Base-by-base conservation (phyloP, 257 asterid species). In the Parsonsia alboflavescens region DNA sequence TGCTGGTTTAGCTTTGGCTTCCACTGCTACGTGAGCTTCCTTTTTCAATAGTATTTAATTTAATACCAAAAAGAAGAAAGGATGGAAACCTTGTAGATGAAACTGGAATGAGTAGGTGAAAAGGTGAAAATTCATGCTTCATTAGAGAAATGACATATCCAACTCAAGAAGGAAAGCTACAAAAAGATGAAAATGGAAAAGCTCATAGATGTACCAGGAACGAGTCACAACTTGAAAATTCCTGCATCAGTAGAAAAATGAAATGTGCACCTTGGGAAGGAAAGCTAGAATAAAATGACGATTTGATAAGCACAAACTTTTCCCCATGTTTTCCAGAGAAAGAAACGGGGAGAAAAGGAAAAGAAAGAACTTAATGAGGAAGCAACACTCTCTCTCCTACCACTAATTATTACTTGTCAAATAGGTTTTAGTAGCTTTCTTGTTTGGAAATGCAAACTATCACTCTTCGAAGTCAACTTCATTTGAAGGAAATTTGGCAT, bases 1-100 rank as follows among this genome's bases (percentile, higher is more conserved):
- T 64, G 72, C 68, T 70, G 21, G 79, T 53, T 26, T 21, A 70
- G 62, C 46, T 64, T 73, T 70, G 76, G 66, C 10, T 12, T 58
- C 46, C 9, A 19, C 62, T 66, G 6, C 54, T n/a, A 0, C 13
- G 16, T 61, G 33, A 45, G 69, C 61, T 57, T 57, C 69, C 28
- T 17, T 72, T 10, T 72, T 61, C 15, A 4, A n/a, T 42, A 42
- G 24, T 50, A 50, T 67, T 13, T 17, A 28, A 53, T 28, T 52
- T 30, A 39, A 11, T 57, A 10, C 45, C 15, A 49, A 62, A 33
- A 21, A 39, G 36, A 28, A 21, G 17, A 45, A 61, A 73, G 26
- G 42, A 21, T 45, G 30, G 10, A 48, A 28, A 46, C 30, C 17
- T 44, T 24, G 19, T 26, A 24, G 41, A 26, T 45, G 48, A 59